Base-by-base conservation (phyloP, 1,284 basidiomycete genomes). In the Leccinum cinnamomeum region DNA sequence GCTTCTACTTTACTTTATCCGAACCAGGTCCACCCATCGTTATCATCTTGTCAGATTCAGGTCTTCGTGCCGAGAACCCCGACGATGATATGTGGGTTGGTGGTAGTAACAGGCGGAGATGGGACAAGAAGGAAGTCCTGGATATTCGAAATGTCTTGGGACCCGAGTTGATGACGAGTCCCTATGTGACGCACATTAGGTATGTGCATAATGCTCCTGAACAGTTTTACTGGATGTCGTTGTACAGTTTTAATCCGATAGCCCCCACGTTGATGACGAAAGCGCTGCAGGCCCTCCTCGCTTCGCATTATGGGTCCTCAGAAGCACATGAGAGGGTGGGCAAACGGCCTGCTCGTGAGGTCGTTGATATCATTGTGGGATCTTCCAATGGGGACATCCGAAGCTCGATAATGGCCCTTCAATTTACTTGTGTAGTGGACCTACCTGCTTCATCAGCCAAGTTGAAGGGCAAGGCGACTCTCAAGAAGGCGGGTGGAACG, bases 361-460 rank as follows among this genome's bases (percentile, higher is more conserved):
- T 86, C 0, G 69, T 97, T 1, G 88, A 95, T 60, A 75, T 88
- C 5, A 83, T 98, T 59, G 85, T 95, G 2, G 85, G 89, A 51
- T 86, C 91, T 0, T 84, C 91, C 0, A 90, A 90, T 69, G 97
- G 97, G 0, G 97, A 99, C 72, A 91, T 99, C 18, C 82, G 97
- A 46, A 93, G 91, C 62, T 97, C 96, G 0, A 84, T 97, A 64
- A 98, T 96, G 86, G 88, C 91, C 0, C 81, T 98, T 4, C 94
- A 99, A 70, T 94, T 98, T 72, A 82, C 89, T 0, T 91, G 82
- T 68, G 69, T 83, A 16, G 72, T 79, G 14, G 77, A 79, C 58
- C 65, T 77, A 35, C 71, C 71, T 2, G 23, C 59, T 12, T 53
- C 62, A n/a, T 65, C 68, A 4, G 48, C n/a, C 7, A 70, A 62